Evolutionary conservation across 805 yeast genomes (phyloP).

Genomic region (Huiozyma naganishii): DNA sequence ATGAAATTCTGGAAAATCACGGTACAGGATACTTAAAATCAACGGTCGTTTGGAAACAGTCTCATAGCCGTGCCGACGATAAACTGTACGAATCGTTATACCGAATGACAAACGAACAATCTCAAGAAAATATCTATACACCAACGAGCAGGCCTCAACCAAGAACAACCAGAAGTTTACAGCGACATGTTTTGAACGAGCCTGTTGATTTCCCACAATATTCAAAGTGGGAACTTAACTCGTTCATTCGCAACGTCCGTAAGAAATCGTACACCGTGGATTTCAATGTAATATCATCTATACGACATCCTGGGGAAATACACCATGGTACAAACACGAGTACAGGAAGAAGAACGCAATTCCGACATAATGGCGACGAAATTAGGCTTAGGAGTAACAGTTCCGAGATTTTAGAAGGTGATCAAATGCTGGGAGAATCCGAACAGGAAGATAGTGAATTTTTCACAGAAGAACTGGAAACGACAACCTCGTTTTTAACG

Average conservation of each 20-base stretch:
- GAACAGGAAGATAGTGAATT: neutral
- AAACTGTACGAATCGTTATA: slow-evolving; percentile 4
- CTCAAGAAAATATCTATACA: neutral
- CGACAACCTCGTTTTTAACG: slow-evolving; percentile 14
- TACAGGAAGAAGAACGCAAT: neutral
- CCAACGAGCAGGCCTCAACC: neutral
- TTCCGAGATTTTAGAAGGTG: no score
- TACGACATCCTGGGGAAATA: neutral
- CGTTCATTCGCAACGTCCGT: slow-evolving; percentile 11
- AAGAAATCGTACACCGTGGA: slow-evolving; percentile 15
- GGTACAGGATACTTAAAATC: slow-evolving; percentile 12
- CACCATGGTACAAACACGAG: slow-evolving; percentile 1
- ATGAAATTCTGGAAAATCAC: slow-evolving; percentile 8
- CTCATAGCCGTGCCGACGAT: neutral
- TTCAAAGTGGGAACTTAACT: slow-evolving; percentile 7
- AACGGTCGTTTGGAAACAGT: slow-evolving; percentile 18
- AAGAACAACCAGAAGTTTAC: neutral
- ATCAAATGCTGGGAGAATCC: no score
- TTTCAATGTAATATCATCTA: slow-evolving; percentile 9
- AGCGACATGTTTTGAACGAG: neutral
- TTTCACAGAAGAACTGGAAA: neutral
- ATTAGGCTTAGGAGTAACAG: neutral
- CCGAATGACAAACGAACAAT: neutral
- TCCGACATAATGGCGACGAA: neutral
- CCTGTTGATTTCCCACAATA: neutral